Evolutionary conservation across 169 alveolate species (phyloP).

Genomic region (Sarcocystis neurona): DNA sequence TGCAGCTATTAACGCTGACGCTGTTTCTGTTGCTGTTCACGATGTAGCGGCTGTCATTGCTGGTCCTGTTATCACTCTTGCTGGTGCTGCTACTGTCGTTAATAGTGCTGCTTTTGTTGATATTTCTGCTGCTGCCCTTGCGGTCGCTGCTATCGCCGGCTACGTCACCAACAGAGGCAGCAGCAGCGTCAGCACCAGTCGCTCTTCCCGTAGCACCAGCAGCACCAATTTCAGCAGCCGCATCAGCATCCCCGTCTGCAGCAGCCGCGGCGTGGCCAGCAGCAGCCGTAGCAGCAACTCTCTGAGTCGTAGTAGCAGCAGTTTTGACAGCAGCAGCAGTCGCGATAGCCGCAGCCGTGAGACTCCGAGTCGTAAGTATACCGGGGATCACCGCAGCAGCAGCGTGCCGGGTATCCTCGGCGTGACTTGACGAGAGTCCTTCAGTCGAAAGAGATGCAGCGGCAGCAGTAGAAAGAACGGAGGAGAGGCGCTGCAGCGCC

Average conservation of each 20-base stretch:
- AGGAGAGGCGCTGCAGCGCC: background rate
- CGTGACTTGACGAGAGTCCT: no score
- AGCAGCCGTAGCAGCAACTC: conserved; percentile 28
- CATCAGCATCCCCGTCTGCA: background rate
- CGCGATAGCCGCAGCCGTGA: no score
- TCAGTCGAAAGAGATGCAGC: background rate
- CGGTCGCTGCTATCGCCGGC: background rate
- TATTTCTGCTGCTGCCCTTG: conserved; percentile 1
- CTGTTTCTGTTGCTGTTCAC: no score
- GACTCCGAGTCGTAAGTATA: no score
- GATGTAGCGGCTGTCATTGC: no score
- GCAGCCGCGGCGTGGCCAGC: background rate
- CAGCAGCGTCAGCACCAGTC: background rate
- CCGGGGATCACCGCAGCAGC: no score
- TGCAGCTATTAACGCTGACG: background rate
- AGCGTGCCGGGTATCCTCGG: no score
- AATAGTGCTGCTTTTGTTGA: conserved; percentile 28
- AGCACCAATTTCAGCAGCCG: background rate
- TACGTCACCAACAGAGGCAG: background rate
- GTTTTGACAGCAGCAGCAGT: conserved; percentile 45
- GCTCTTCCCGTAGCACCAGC: background rate
- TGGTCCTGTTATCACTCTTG: background rate
- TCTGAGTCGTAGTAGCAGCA: background rate
- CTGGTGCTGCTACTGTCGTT: background rate
- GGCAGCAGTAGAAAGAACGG: background rate